Evolutionary conservation across 2,329 filamentous ascomycete species (phyloP), one percentile per base, ranked within the genome.

Genomic region (Tolypocladium tundrense): DNA sequence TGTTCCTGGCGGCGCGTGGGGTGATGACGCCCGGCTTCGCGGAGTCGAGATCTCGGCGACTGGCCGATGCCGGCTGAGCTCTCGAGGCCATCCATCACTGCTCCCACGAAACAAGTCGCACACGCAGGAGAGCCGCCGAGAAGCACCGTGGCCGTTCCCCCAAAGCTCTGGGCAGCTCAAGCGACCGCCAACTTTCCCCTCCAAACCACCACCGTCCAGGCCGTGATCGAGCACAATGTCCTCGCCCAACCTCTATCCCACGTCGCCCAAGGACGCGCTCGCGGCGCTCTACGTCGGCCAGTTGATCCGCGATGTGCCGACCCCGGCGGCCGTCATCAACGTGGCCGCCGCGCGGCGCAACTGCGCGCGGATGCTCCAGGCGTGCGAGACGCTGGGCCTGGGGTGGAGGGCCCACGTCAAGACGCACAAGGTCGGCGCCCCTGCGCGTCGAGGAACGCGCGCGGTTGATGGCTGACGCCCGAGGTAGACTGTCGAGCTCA

Each of bases 341-440:
- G 70, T 84, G 13, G 83, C 84, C 4, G 84, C 87, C 48, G 73
- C 90, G 31, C 76, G 81, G 57, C 74, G 78, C 54, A 91, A 93
- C 66, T 93, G 89, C 70, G 72, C 77, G 60, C 77, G 82, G 41
- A 92, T 94, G 88, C 80, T 91, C 8, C 75, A 84, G 14, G 82
- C 88, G 0, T 79, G 81, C 16, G 69, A 79, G 45, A 72, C 73
- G 54, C 72, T 92, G 16, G 76, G 79, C 0, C 76, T 92, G 31
- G 80, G 79, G 8, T 93, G 90, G 75, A 78, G 90, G 59, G 86
- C 87, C 1, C 90, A 94, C 69, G 84, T 93, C 60, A 94, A 94
- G 73, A 91, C 88, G 27, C 90, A 94, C 70, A 94, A 94, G 76
- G 87, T 87, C 24, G 24, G 24, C 43, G 31, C 5, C 14, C 6